Evolutionary conservation across 768 basidiomycete genomes (phyloP).

Genomic region (Filobasidium wieringae): DNA sequence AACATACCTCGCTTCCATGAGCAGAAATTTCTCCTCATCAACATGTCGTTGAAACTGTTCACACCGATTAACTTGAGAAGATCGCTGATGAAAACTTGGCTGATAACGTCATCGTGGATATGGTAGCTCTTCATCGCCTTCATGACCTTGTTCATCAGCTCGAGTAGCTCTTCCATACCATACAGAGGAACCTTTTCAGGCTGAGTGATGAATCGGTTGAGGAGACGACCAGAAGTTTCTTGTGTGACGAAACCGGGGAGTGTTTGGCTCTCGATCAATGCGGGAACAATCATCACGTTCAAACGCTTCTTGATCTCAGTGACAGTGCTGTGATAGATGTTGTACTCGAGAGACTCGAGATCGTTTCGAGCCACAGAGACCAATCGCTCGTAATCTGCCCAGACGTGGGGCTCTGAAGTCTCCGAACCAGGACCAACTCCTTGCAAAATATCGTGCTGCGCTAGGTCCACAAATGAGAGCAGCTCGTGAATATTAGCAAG

Average conservation of each 20-base stretch:
- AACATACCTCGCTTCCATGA: conserved; percentile 94
- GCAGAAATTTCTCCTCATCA: conserved; percentile 97
- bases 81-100: conserved; percentile 80
- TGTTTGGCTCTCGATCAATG: conserved; percentile 92
- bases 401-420: conserved; percentile 67
- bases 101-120: conserved; percentile 92
- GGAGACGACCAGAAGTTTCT: conserved; percentile 82
- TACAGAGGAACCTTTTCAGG: conserved; percentile 56
- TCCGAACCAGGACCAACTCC: conserved; percentile 49
- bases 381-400: conserved; percentile 90
- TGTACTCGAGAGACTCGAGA: conserved; percentile 94
- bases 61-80: conserved; percentile 90
- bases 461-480: conserved; percentile 95
- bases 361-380: conserved; percentile 99
- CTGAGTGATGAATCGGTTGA: conserved; percentile 76
- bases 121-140: conserved; percentile 97
- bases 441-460: conserved; percentile 96
- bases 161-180: conserved; percentile 96
- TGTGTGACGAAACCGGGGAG: conserved; percentile 93
- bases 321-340: conserved; percentile 99
- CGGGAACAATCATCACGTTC: conserved; percentile 97
- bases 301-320: conserved; percentile 91
- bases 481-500: conserved; percentile 99
- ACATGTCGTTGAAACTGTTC: conserved; percentile 91
- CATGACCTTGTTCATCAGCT: conserved; percentile 94